Evolutionary conservation across 345 rosid genomes (phyloP), one percentile per base, ranked within the genome.

Genomic region (Citrus cavaleriei): DNA sequence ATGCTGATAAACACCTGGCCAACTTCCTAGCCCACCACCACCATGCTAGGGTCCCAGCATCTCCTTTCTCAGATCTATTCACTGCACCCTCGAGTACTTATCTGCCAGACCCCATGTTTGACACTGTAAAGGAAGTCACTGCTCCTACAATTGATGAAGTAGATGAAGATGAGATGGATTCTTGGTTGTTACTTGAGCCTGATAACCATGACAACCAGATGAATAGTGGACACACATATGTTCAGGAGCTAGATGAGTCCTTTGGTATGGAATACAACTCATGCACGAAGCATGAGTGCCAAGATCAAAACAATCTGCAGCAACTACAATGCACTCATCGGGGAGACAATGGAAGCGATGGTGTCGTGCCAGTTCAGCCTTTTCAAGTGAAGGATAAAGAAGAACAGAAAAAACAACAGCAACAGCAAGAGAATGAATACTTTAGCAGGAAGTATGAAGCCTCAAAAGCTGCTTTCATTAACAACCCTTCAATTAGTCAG

Each of bases 11-110:
- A 74, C 92, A 90, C 63, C 91, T 93, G 1, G 95, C 97, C 49
- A 95, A 95, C 79, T 90, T 94, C 2, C 84, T 91, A 9, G 94
- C 93, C 12, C 87, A 90, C 78, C 93, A 93, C 77, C 97, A 92
- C 74, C 97, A 93, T 85, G 91, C 84, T 54, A 92, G 93, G 1
- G 88, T 91, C 57, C 90, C 95, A 7, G 78, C 89, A 62, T 87
- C 83, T 34, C 94, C 95, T 14, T 75, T 88, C 12, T 83, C 93
- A 58, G 81, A 88, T 61, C 28, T 67, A 72, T 62, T 19, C 8
- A 38, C n/a, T 51, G 37, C 67, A 7, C 32, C 75, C 55, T 75
- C 78, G 10, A 54, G 38, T 61, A 10, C 30, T 59, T 21, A 78
- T 24, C 72, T 67, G 22, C 70, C 80, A 82, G 77, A 79, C 4